Conservation (phyloP, 2,329 filamentous ascomycete species). For the Ustulina deusta region DNA sequence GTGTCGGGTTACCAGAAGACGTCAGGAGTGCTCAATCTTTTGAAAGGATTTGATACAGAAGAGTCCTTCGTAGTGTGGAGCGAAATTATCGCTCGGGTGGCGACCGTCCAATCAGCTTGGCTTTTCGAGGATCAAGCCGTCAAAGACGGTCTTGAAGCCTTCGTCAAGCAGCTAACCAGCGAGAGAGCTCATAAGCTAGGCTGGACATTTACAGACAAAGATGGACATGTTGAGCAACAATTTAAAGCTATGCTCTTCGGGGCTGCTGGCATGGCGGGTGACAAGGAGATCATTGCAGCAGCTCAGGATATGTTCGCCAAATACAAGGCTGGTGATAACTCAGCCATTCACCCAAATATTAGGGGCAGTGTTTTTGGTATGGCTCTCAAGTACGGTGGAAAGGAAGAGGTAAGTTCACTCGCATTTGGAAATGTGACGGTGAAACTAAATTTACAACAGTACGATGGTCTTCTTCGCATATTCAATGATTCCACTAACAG, state of each 20-base stretch:
- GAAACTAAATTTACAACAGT: slow-evolving; percentile 60
- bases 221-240: slow-evolving; percentile 91
- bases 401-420: slow-evolving; percentile 73
- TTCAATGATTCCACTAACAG: slow-evolving; percentile 80
- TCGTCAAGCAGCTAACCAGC: slow-evolving; percentile 82
- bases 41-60: slow-evolving; percentile 88
- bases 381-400: slow-evolving; percentile 83
- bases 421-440: neutral
- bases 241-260: slow-evolving; percentile 95
- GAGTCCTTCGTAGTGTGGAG: slow-evolving; percentile 95
- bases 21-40: slow-evolving; percentile 84
- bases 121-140: slow-evolving; percentile 82
- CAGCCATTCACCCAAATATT: slow-evolving; percentile 91
- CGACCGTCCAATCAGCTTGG: slow-evolving; percentile 86
- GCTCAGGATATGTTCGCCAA: slow-evolving; percentile 92
- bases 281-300: slow-evolving; percentile 80
- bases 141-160: slow-evolving; percentile 82
- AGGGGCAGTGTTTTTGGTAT: slow-evolving; percentile 88
- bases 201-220: slow-evolving; percentile 86
- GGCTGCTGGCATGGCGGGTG: slow-evolving; percentile 82
- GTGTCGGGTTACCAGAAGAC: slow-evolving; percentile 94
- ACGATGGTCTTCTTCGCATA: slow-evolving; percentile 79
- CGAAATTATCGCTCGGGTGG: slow-evolving; percentile 84
- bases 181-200: slow-evolving; percentile 87
- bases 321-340: slow-evolving; percentile 81